Conservation (phyloP, 106 monocot species). For the Platanthera guangdongensis region DNA sequence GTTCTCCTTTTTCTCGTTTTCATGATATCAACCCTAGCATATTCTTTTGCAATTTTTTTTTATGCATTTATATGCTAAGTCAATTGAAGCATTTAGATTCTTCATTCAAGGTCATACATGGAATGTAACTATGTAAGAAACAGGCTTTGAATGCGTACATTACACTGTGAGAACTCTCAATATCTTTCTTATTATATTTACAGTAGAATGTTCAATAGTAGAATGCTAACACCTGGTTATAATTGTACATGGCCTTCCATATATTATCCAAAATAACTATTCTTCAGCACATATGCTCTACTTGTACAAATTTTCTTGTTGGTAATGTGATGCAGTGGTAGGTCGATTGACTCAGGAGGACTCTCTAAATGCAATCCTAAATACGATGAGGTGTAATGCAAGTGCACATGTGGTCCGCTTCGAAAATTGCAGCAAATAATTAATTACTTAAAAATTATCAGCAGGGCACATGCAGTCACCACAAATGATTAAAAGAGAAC, state of each 20-base stretch:
- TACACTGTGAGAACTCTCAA: not conserved
- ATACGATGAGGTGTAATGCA: too few relatives aligned
- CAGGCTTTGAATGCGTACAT: not conserved
- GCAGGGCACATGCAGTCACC: too few relatives aligned
- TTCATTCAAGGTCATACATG: not conserved
- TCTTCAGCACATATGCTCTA: too few relatives aligned
- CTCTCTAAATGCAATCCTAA: too few relatives aligned
- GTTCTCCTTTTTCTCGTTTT: slow-evolving; percentile 11
- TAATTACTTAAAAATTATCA: too few relatives aligned
- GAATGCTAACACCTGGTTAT: not conserved
- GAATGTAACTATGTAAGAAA: not conserved
- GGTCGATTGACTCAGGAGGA: too few relatives aligned
- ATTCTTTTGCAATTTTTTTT: not conserved
- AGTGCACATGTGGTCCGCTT: too few relatives aligned
- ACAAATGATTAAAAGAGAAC: too few relatives aligned
- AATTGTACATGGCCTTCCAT: not conserved
- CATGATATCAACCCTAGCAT: not conserved
- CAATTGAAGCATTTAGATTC: not conserved
- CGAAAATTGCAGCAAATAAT: too few relatives aligned
- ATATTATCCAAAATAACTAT: too few relatives aligned
- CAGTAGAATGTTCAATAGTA: not conserved
- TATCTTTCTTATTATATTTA: not conserved
- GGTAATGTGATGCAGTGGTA: too few relatives aligned
- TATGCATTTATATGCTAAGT: not conserved
- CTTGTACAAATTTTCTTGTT: too few relatives aligned